Evolutionary conservation across 106 monocot species (phyloP).

Genomic region (Chionographis japonica): DNA sequence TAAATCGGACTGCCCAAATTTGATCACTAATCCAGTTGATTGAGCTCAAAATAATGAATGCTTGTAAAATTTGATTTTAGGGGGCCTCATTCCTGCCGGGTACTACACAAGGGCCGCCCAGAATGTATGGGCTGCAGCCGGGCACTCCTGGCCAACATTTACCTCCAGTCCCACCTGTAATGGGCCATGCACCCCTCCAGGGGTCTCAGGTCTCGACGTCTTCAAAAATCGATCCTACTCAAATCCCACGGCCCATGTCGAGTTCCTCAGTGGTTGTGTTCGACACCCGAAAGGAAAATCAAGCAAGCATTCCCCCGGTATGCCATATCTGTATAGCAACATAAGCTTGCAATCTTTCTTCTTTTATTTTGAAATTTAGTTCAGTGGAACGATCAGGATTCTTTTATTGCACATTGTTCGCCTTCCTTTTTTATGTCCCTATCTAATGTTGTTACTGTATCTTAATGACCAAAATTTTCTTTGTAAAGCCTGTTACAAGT

Average conservation of each 20-base stretch:
- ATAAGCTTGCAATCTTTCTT: neutral
- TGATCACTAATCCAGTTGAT: neutral
- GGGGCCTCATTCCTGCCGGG: constrained; percentile 34
- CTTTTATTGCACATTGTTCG: too few species aligned
- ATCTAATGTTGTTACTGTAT: neutral
- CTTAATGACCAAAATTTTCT: neutral
- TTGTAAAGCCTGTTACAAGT: constrained; percentile 70
- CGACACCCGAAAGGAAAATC: constrained; percentile 87
- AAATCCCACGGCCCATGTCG: constrained; percentile 81
- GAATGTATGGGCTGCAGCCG: constrained; percentile 66
- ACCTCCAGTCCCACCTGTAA: constrained; percentile 44
- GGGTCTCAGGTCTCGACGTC: constrained; percentile 46
- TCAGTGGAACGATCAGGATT: neutral
- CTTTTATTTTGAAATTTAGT: neutral
- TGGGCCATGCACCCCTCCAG: constrained; percentile 61
- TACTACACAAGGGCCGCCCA: constrained; percentile 54
- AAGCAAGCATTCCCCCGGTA: constrained; percentile 77
- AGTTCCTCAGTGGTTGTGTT: constrained; percentile 49
- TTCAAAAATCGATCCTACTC: constrained; percentile 89
- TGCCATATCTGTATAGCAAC: neutral
- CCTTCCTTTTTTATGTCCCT: constrained; percentile 5
- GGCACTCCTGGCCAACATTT: constrained; percentile 16
- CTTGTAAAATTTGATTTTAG: constrained; percentile 23
- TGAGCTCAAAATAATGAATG: neutral
- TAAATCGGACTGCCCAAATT: too few species aligned